These are phyloP conservation scores for Coemansia sp. DNA, from an alignment of 192 early-diverging fungal species.

Conservation along the genomic window DNA sequence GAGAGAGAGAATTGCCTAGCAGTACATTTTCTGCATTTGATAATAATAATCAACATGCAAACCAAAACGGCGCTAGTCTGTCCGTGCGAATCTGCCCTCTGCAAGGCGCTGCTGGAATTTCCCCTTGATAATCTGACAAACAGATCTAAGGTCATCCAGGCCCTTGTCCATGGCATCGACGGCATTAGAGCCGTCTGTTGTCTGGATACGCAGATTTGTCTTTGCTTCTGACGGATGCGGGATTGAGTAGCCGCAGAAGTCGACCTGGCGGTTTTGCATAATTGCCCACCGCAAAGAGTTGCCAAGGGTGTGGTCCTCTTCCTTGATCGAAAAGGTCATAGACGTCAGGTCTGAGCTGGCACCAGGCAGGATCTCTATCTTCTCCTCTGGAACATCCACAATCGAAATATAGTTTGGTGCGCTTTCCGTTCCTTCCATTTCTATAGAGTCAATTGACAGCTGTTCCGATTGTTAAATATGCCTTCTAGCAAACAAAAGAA, in stretches of 20 bases:
- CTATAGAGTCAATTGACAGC: background rate
- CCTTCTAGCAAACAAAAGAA: background rate
- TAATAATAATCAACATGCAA: background rate
- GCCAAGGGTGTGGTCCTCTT: slow-evolving; percentile 97
- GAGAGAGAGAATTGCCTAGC: background rate
- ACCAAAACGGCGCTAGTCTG: slow-evolving; percentile 5
- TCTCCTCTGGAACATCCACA: slow-evolving; percentile 35
- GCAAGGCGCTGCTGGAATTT: slow-evolving; percentile 63
- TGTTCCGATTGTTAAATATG: background rate
- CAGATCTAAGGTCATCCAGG: slow-evolving; percentile 74
- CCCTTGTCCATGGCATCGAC: slow-evolving; percentile 85
- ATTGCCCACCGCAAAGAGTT: slow-evolving; percentile 91
- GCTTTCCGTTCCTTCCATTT: slow-evolving; percentile 24
- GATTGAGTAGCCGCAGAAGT: slow-evolving; percentile 95
- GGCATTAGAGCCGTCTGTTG: slow-evolving; percentile 73
- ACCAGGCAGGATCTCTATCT: slow-evolving; percentile 56
- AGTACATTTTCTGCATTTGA: background rate
- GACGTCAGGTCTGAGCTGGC: slow-evolving; percentile 69
- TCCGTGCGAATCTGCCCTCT: slow-evolving; percentile 59
- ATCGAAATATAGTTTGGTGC: slow-evolving; percentile 38
- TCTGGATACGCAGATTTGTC: slow-evolving; percentile 93
- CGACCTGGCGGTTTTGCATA: slow-evolving; percentile 92
- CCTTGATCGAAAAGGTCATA: slow-evolving; percentile 84
- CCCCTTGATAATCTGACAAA: slow-evolving; percentile 69
- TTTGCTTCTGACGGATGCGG: slow-evolving; percentile 96